A percentile compares a stretch with the other conserved stretches of the same genome.
Evolutionary conservation across 2,329 filamentous ascomycete genomes (phyloP).

Genomic region (Aspergillus neotritici): DNA sequence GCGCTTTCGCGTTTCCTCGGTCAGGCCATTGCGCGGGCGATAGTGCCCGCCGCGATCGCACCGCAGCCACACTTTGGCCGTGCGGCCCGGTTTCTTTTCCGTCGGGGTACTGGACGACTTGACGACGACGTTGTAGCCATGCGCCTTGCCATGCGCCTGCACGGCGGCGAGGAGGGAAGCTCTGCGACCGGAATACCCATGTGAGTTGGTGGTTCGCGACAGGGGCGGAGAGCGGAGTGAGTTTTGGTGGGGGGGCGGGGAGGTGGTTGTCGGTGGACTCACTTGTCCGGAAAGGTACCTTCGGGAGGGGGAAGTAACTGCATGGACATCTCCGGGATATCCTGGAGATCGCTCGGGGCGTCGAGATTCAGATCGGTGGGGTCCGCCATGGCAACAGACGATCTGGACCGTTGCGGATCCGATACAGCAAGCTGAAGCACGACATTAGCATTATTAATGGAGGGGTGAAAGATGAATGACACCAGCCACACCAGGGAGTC

Average conservation of each 20-base stretch:
- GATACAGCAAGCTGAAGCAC: slow-evolving; percentile 12
- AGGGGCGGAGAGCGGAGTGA: background rate
- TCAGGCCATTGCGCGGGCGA: slow-evolving; percentile 41
- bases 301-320: slow-evolving; percentile 39
- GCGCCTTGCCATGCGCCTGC: slow-evolving; percentile 38
- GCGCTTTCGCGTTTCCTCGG: slow-evolving; percentile 42
- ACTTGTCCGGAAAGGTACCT: slow-evolving; percentile 42
- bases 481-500: background rate
- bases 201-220: slow-evolving; percentile 3
- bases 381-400: slow-evolving; percentile 34
- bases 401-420: slow-evolving; percentile 11
- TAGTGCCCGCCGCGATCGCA: slow-evolving; percentile 43
- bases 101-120: slow-evolving; percentile 44
- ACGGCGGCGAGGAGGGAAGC: slow-evolving; percentile 36
- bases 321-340: slow-evolving; percentile 41
- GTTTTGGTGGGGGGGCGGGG: background rate
- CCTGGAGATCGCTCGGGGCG: slow-evolving; percentile 42
- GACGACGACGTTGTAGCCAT: slow-evolving; percentile 43
- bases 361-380: slow-evolving; percentile 40
- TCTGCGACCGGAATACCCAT: slow-evolving; percentile 16
- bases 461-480: background rate
- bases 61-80: slow-evolving; percentile 41
- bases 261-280: slow-evolving; percentile 9
- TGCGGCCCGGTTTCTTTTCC: slow-evolving; percentile 41
- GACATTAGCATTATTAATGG: slow-evolving; percentile 18